phyloP scores from a whole-genome alignment of 768 basidiomycete species.

The Mrakia blollopis region DNA sequence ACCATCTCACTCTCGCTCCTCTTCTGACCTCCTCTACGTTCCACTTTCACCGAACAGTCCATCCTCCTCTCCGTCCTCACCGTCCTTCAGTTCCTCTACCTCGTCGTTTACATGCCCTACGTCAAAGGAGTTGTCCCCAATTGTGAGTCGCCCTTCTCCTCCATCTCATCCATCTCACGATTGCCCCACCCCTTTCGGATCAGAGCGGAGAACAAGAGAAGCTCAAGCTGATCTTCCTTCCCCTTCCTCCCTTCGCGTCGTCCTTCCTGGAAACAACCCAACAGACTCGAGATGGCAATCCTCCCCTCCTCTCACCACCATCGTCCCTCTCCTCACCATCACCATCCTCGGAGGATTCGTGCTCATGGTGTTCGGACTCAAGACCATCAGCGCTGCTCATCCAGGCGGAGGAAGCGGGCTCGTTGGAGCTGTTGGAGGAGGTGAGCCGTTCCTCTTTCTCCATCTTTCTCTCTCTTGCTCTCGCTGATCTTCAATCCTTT shows the following conservation, averaged over 20 bases:
- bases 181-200: not conserved
- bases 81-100: constrained; percentile 26
- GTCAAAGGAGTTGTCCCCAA: constrained; percentile 26
- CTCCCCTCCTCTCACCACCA: constrained; percentile 17
- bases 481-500: too few species aligned
- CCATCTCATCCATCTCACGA: not conserved
- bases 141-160: not conserved
- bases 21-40: not conserved
- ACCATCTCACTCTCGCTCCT: not conserved
- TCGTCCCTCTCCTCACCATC: constrained; percentile 24
- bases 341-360: constrained; percentile 21
- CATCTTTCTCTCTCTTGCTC: not conserved
- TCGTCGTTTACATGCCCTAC: constrained; percentile 28
- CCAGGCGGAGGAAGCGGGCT: constrained; percentile 7
- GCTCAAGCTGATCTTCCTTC: not conserved
- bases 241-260: not conserved
- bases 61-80: constrained; percentile 21
- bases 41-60: constrained; percentile 4
- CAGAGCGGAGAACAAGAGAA: not conserved
- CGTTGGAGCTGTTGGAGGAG: constrained; percentile 24
- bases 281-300: constrained; percentile 24
- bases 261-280: too few species aligned
- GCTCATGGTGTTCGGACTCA: constrained; percentile 22
- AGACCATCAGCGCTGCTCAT: not conserved
- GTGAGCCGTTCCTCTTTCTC: not conserved